Conservation (phyloP, 2,329 filamentous ascomycete species). For the Colletotrichum nymphaeae region DNA sequence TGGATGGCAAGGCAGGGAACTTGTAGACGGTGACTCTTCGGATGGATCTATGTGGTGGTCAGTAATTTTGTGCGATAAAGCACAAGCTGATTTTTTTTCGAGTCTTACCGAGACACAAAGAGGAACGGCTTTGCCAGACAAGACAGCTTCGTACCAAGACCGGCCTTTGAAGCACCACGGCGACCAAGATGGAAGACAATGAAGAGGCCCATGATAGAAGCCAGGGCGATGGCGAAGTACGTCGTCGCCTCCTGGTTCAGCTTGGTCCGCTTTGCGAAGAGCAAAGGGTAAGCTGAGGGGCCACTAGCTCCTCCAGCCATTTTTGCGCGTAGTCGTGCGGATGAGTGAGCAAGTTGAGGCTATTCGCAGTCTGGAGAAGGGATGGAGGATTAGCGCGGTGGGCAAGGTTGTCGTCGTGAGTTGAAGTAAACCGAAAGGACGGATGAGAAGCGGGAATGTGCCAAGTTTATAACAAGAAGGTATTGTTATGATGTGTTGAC, state of each 20-base stretch:
- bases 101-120: slow-evolving; percentile 28
- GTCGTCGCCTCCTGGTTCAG: slow-evolving; percentile 42
- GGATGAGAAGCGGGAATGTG: background rate
- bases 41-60: slow-evolving; percentile 15
- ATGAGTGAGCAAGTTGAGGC: background rate
- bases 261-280: slow-evolving; percentile 32
- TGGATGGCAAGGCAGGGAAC: slow-evolving; percentile 30
- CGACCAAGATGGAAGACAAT: slow-evolving; percentile 32
- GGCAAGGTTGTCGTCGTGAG: background rate
- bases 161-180: slow-evolving; percentile 18
- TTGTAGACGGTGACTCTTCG: slow-evolving; percentile 30
- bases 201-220: slow-evolving; percentile 20
- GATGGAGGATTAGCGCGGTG: background rate
- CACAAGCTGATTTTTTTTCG: background rate
- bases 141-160: slow-evolving; percentile 15
- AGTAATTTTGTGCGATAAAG: background rate
- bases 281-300: slow-evolving; percentile 5
- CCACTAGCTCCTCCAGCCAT: slow-evolving; percentile 20
- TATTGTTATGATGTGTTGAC: background rate
- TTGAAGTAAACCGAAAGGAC: background rate
- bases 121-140: slow-evolving; percentile 22
- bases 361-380: background rate
- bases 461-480: slow-evolving; percentile 22
- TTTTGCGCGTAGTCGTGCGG: background rate
- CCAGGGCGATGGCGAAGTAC: slow-evolving; percentile 37